These are phyloP conservation scores for Albifimbria verrucaria DNA, from an alignment of 2,329 filamentous ascomycete species.

Conservation along the genomic window DNA sequence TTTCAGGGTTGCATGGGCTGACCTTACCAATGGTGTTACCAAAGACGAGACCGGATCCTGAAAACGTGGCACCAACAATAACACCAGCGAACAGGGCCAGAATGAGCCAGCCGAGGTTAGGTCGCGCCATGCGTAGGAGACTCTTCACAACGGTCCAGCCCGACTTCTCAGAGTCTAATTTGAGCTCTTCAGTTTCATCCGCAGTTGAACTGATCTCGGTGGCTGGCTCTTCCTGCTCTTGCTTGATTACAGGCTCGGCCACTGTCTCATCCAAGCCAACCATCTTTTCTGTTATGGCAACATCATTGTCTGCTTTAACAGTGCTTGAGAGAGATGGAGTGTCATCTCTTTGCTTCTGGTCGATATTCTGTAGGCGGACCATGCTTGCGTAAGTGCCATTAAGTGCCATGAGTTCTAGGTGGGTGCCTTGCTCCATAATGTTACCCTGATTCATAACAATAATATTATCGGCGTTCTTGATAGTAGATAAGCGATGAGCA, in stretches of 20 bases:
- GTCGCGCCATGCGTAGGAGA: constrained; percentile 33
- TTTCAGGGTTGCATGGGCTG: constrained; percentile 43
- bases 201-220: constrained; percentile 23
- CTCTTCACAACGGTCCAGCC: constrained; percentile 32
- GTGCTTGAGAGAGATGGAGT: neutral
- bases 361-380: constrained; percentile 40
- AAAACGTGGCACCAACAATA: constrained; percentile 56
- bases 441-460: constrained; percentile 60
- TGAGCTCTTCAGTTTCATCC: constrained; percentile 26
- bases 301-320: neutral
- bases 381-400: constrained; percentile 46
- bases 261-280: neutral
- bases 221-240: constrained; percentile 20
- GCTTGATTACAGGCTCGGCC: neutral
- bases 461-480: constrained; percentile 64
- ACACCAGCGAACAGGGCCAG: constrained; percentile 39
- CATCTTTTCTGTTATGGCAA: neutral
- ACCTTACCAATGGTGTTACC: constrained; percentile 37
- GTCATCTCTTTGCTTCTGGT: neutral
- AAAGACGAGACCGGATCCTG: constrained; percentile 51
- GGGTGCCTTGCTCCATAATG: constrained; percentile 62
- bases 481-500: constrained; percentile 60
- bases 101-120: constrained; percentile 34
- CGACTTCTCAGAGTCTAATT: constrained; percentile 38
- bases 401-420: constrained; percentile 54